phyloP scores from a whole-genome alignment of 2,329 filamentous ascomycete genomes.

The Microcera coccophila region DNA sequence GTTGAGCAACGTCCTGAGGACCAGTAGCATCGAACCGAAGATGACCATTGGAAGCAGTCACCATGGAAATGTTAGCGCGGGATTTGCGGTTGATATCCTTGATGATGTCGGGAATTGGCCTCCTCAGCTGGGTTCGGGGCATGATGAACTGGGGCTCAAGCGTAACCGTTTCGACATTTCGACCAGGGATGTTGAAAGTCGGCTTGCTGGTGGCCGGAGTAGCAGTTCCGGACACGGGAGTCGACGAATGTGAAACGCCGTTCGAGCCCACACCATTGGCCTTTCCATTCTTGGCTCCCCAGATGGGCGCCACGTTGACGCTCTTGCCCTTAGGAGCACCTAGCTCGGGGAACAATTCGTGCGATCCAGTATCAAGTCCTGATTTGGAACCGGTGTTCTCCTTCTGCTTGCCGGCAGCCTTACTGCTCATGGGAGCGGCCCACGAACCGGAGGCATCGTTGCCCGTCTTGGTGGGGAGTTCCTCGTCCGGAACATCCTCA shows the following conservation, averaged over 20 bases:
- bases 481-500: constrained; percentile 79
- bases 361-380: constrained; percentile 73
- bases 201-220: constrained; percentile 34
- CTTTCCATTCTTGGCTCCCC: constrained; percentile 64
- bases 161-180: constrained; percentile 71
- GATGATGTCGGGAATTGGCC: constrained; percentile 77
- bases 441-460: constrained; percentile 45
- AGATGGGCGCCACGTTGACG: constrained; percentile 65
- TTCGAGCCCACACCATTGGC: constrained; percentile 55
- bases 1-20: constrained; percentile 75
- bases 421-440: constrained; percentile 52
- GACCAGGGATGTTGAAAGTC: constrained; percentile 73
- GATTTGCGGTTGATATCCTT: constrained; percentile 91
- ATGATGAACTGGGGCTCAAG: constrained; percentile 74
- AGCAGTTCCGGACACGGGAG: constrained; percentile 58
- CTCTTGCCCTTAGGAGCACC: constrained; percentile 67
- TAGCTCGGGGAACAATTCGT: constrained; percentile 91
- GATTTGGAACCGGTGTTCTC: constrained; percentile 43
- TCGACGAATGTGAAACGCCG: constrained; percentile 57
- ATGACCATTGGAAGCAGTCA: constrained; percentile 65
- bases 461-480: constrained; percentile 54
- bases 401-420: constrained; percentile 67
- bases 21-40: constrained; percentile 83
- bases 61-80: constrained; percentile 78
- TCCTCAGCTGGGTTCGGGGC: constrained; percentile 73